Evolutionary conservation across 345 rosid species (phyloP), one percentile per base, ranked within the genome.

Genomic region (Eutrema japonicum): DNA sequence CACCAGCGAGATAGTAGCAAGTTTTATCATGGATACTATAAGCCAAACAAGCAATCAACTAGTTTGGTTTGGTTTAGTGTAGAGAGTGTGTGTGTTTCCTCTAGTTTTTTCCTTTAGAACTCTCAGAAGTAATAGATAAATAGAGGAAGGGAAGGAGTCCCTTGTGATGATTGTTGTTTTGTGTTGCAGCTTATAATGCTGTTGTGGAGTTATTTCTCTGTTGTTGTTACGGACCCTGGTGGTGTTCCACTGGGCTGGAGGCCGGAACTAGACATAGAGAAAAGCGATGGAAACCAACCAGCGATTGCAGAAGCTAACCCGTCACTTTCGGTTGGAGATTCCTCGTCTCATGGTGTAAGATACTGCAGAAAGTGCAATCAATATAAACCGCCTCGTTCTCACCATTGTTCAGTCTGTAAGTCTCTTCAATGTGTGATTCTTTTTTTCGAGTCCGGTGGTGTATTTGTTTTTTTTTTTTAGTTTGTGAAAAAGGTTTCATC

Each of bases 401-500:
- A 90, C 71, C 96, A 90, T 70, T 90, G 94, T 71, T 88, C 96
- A 67, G 86, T 88, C 73, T 90, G 94, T 90, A 83, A 84, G 96
- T 84, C 63, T 29, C 66, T 46, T 48, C 8, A 2, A 4, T 55
- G 3, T 8, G 46, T 60, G 16, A 27, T 6, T 72, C 18, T 40
- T 36, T 36, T 18, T 35, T 13, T 13, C 3, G 54, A 13, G 37
- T 49, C 37, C 2, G 1, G 36, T 59, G 43, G 27, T 4, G 11
- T 70, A 3, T 22, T 29, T 71, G 42, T 70, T 14, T 56, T 40
- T 22, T n/a, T 18, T 22, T 22, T 8, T 73, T 45, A 12, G 58
- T 69, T 18, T 22, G 18, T 76, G 60, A 77, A 68, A n/a, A 54
- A 47, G 50, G 26, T 75, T 66, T 71, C 42, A 52, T 73, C 45